Evolutionary conservation across 129 eudicot genomes (phyloP).

Genomic region (Cynara cardunculus): DNA sequence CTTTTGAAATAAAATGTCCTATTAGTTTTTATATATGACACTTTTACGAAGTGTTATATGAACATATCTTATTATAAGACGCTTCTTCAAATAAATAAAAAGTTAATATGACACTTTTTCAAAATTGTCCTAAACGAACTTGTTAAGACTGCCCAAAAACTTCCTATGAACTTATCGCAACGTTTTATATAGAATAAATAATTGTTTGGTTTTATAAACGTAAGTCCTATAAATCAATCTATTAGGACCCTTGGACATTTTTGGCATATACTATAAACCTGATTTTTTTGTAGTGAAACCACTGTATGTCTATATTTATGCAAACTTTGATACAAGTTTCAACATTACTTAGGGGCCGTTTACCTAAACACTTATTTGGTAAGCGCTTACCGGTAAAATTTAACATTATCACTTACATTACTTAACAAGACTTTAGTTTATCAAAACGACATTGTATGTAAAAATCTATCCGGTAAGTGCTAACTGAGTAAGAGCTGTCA

Average conservation of each 20-base stretch:
- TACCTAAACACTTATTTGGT: no score
- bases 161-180: background rate
- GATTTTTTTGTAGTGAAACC: background rate
- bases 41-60: background rate
- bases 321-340: slow-evolving; percentile 2
- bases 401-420: no score
- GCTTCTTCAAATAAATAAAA: background rate
- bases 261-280: background rate
- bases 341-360: no score
- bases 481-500: no score
- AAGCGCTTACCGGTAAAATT: no score
- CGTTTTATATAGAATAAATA: background rate
- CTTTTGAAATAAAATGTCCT: background rate
- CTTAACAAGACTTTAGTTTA: no score
- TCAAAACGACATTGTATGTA: no score
- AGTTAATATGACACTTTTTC: background rate
- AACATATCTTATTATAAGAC: background rate
- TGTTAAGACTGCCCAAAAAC: background rate
- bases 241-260: background rate
- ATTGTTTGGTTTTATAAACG: background rate
- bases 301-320: background rate
- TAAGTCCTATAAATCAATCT: background rate
- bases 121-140: background rate
- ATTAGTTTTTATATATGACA: background rate
- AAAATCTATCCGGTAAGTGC: no score